Base-by-base conservation (phyloP, 1,284 basidiomycete species). In the Puccinia triticina region DNA sequence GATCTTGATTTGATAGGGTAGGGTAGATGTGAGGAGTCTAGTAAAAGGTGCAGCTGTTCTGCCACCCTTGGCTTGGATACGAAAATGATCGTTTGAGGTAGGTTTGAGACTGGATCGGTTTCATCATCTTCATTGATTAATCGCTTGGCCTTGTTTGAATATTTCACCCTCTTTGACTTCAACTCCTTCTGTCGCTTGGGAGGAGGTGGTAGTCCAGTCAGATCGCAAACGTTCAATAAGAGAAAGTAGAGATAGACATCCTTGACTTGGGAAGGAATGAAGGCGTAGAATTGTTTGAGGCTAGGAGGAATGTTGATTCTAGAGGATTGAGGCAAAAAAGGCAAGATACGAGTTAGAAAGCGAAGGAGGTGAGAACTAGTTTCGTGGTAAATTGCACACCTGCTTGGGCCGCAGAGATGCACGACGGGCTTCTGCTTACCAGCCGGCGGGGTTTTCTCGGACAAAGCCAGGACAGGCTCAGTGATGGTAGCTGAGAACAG, bases 401-500 rank as follows among this genome's bases (percentile, higher is more conserved):
- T 95, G 94, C 88, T 88, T 84, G 93, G 91, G 32, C 89, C 90
- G 87, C 94, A 94, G 74, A 93, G 90, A 87, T 98, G 92, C 29
- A 98, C 90, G 86, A 96, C 95, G 1, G 95, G 94, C 84, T 90
- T 91, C 85, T 92, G 89, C 88, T 97, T 98, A 11, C 95, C 96
- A 0, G 90, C 89, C 83, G 91, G 90, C 1, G 95, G 93, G 21
- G 91, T 88, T 57, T 92, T 92, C 72, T 91, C 89, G 16, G 92
- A 93, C 40, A 98, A 87, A 11, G 90, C 89, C 85, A 96, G 93
- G 78, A 99, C 94, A 0, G 95, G 91, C 23, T 92, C 90, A 1
- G 94, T 96, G 84, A 97, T 89, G 0, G 97, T 99, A 0, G 97
- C 97, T 0, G 97, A 98, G 87, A 99, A 99, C 40, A 99, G 90